A percentile compares a stretch with the other conserved stretches of the same genome.
phyloP scores from a whole-genome alignment of 257 asterid genomes.

The Forsythia suspensa region DNA sequence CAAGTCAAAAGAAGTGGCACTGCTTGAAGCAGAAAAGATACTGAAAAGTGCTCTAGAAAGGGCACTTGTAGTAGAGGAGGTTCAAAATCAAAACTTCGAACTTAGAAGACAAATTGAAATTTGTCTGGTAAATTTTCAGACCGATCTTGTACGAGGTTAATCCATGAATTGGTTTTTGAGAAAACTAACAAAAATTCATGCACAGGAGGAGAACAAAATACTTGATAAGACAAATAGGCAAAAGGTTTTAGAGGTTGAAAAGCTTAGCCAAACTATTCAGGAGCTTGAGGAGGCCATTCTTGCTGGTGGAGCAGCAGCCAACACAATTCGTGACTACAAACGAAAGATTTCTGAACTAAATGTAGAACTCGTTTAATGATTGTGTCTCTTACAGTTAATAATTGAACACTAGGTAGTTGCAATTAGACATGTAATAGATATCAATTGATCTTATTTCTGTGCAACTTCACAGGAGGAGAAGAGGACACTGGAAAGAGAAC shows the following conservation, averaged over 20 bases:
- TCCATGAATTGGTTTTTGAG: not conserved
- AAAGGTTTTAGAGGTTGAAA: constrained; percentile 81
- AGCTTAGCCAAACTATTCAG: constrained; percentile 66
- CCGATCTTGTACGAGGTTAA: not conserved
- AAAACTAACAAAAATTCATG: constrained; percentile 5
- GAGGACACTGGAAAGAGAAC: constrained; percentile 85
- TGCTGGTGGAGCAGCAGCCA: constrained; percentile 85
- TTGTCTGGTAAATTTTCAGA: constrained; percentile 50
- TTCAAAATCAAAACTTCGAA: constrained; percentile 77
- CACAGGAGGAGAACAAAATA: constrained; percentile 78
- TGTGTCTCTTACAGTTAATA: constrained; percentile 6
- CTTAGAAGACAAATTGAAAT: constrained; percentile 83
- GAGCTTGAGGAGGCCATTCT: constrained; percentile 96
- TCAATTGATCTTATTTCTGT: constrained; percentile 16
- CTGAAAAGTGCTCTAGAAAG: constrained; percentile 76
- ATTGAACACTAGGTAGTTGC: not conserved
- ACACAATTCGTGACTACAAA: constrained; percentile 65
- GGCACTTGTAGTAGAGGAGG: constrained; percentile 83
- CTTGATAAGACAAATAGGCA: constrained; percentile 79
- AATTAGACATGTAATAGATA: not conserved
- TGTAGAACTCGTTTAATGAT: constrained; percentile 28
- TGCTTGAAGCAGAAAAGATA: constrained; percentile 82
- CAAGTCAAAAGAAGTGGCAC: constrained; percentile 81
- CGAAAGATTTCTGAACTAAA: constrained; percentile 72
- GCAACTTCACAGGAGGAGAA: constrained; percentile 68